Evolutionary conservation across 2,329 filamentous ascomycete genomes (phyloP).

Genomic region (Lizonia empirigonia): DNA sequence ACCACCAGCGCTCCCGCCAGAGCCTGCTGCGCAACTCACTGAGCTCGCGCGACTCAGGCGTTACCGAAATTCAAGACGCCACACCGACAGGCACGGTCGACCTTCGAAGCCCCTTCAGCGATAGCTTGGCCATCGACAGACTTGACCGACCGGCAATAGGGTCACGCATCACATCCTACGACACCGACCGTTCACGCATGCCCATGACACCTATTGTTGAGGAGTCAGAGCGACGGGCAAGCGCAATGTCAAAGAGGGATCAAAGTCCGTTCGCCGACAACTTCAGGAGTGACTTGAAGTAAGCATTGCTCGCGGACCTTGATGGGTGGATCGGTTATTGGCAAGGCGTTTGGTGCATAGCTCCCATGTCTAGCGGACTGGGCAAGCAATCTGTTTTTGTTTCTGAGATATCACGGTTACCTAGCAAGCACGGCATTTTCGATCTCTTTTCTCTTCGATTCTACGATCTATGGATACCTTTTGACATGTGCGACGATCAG

Average conservation of each 20-base stretch:
- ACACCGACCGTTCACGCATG: conserved; percentile 33
- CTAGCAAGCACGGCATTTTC: conserved; percentile 19
- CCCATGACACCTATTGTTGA: conserved; percentile 55
- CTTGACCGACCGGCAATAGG: conserved; percentile 30
- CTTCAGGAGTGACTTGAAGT: conserved; percentile 24
- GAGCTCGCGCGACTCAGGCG: conserved; percentile 35
- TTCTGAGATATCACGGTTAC: conserved; percentile 16
- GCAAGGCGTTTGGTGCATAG: conserved; percentile 21
- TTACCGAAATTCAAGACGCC: conserved; percentile 45
- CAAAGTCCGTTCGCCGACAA: conserved; percentile 45
- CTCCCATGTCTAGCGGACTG: conserved; percentile 18
- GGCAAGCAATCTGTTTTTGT: conserved; percentile 15
- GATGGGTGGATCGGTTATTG: not conserved
- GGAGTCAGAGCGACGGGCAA: conserved; percentile 49
- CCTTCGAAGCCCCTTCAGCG: conserved; percentile 43
- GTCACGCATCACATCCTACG: conserved; percentile 40
- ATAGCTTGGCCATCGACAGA: conserved; percentile 33
- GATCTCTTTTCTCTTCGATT: conserved; percentile 7
- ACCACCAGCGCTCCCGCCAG: conserved; percentile 41
- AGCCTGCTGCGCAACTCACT: conserved; percentile 37
- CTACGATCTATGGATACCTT: conserved; percentile 11
- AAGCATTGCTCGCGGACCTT: not conserved
- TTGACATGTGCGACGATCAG: conserved; percentile 10
- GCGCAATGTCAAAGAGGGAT: conserved; percentile 36
- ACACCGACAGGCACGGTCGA: conserved; percentile 39